A percentile compares a stretch with the other conserved stretches of the same genome.
Conservation (phyloP, 768 basidiomycete species). For the Tylopilus rubrobrunneus region DNA sequence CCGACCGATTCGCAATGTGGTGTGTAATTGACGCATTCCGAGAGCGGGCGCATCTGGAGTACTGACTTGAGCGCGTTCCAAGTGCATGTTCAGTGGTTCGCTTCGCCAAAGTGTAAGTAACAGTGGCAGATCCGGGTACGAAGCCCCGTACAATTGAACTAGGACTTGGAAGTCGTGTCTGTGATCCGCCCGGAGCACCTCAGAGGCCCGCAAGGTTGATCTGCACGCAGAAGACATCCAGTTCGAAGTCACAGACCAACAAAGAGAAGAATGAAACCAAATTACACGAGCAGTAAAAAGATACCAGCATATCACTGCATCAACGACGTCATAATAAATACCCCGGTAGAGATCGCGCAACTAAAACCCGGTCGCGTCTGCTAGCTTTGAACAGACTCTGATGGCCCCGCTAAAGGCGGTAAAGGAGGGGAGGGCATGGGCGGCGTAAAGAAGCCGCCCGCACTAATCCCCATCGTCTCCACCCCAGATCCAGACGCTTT, state of each 20-base stretch:
- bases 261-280: background rate
- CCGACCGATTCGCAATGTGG: background rate
- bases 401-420: constrained; percentile 13
- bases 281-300: background rate
- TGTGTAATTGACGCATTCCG: too few species aligned
- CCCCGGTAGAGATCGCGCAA: background rate
- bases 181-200: too few species aligned
- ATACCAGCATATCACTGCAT: background rate
- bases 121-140: too few species aligned
- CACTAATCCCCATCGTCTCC: constrained; percentile 71
- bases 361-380: background rate
- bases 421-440: constrained; percentile 36
- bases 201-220: too few species aligned
- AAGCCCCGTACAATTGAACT: too few species aligned
- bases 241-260: background rate
- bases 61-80: too few species aligned
- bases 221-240: too few species aligned
- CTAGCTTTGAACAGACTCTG: constrained; percentile 4
- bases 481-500: constrained; percentile 72
- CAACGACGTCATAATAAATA: background rate
- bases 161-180: too few species aligned
- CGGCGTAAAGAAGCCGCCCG: constrained; percentile 71
- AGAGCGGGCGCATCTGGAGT: too few species aligned
- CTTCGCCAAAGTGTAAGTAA: too few species aligned
- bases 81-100: too few species aligned